These are phyloP conservation scores for Tetrapisispora iriomotensis DNA, from an alignment of 805 yeast genomes.

Conservation along the genomic window DNA sequence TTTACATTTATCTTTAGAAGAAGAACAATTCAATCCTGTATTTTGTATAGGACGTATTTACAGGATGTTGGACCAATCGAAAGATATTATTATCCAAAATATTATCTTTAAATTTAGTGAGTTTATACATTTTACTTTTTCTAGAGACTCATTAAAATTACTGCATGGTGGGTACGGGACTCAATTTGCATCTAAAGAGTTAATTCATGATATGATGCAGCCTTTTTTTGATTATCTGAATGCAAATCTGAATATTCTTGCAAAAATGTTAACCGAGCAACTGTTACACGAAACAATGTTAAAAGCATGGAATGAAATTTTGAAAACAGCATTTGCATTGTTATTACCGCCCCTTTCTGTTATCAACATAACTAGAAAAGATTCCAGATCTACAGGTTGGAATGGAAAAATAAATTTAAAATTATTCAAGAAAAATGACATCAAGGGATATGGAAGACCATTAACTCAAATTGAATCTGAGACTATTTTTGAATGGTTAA, in stretches of 20 bases:
- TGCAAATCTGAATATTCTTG: slow-evolving; percentile 54
- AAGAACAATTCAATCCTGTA: slow-evolving; percentile 69
- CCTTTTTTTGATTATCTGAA: slow-evolving; percentile 71
- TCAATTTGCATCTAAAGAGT: slow-evolving; percentile 35
- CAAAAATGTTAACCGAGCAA: slow-evolving; percentile 45
- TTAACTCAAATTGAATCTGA: slow-evolving; percentile 54
- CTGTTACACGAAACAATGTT: slow-evolving; percentile 56
- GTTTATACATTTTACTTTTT: slow-evolving; percentile 47
- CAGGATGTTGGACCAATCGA: slow-evolving; percentile 51
- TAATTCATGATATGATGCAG: slow-evolving; percentile 53
- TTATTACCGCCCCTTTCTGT: slow-evolving; percentile 54
- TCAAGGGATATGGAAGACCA: slow-evolving; percentile 44
- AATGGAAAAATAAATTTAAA: slow-evolving; percentile 24
- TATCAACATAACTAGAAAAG: slow-evolving; percentile 22
- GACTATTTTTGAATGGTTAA: slow-evolving; percentile 61
- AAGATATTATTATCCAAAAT: slow-evolving; percentile 55
- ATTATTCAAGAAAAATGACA: slow-evolving; percentile 5
- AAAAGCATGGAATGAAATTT: slow-evolving; percentile 70
- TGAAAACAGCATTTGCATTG: slow-evolving; percentile 58
- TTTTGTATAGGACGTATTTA: slow-evolving; percentile 73
- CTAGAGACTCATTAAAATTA: slow-evolving; percentile 46
- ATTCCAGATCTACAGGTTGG: slow-evolving; percentile 26
- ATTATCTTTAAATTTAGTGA: slow-evolving; percentile 67
- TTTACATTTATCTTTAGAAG: slow-evolving; percentile 64
- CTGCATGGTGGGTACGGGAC: slow-evolving; percentile 45